phyloP scores from a whole-genome alignment of 371 early-diverging fungal species.

The Lichtheimia ornata region DNA sequence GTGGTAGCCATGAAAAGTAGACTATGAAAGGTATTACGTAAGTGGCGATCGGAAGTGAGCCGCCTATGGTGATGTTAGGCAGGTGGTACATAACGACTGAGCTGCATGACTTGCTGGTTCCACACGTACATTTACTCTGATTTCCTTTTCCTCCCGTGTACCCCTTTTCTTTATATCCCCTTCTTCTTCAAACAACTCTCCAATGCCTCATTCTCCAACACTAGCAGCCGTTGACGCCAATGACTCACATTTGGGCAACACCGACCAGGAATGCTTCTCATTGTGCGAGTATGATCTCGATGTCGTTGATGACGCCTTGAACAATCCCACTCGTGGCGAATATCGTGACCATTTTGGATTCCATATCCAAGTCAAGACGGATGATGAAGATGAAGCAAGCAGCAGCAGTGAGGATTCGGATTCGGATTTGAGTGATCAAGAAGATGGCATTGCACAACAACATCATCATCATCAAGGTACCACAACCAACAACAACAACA shows the following conservation, averaged over 20 bases:
- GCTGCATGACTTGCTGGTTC: no score
- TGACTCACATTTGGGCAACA: neutral
- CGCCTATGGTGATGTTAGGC: no score
- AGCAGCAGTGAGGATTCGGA: constrained; percentile 11
- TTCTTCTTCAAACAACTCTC: no score
- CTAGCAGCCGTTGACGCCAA: neutral
- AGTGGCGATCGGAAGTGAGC: no score
- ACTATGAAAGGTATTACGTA: no score
- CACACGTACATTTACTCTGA: no score
- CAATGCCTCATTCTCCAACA: neutral
- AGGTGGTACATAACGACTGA: no score
- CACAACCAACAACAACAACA: neutral
- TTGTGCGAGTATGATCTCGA: constrained; percentile 42
- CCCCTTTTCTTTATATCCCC: no score
- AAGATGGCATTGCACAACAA: neutral
- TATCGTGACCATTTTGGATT: constrained; percentile 49
- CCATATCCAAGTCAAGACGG: constrained; percentile 44
- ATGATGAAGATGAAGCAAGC: constrained; percentile 37
- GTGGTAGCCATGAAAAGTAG: no score
- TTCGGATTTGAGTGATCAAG: constrained; percentile 3
- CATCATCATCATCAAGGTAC: neutral
- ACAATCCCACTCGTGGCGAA: constrained; percentile 35
- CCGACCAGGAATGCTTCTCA: constrained; percentile 15
- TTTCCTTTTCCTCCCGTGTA: no score
- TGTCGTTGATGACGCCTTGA: constrained; percentile 45